phyloP scores from a whole-genome alignment of 495 filamentous ascomycete species.

The Penicillium flavigenum region DNA sequence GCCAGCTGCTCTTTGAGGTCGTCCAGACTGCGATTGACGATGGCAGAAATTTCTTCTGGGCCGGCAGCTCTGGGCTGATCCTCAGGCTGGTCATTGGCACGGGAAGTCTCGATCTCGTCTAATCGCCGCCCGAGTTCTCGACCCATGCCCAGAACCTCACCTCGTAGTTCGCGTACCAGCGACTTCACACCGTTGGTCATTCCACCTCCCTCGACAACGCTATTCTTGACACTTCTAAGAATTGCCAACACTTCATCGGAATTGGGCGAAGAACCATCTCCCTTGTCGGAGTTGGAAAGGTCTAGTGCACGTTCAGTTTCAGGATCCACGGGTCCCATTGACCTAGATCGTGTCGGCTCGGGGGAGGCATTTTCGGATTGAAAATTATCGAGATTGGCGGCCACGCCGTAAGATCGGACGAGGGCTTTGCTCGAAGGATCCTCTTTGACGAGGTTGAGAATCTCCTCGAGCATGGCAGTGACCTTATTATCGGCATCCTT shows the following conservation, averaged over 20 bases:
- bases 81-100: conserved; percentile 34
- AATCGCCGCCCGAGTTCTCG: conserved; percentile 80
- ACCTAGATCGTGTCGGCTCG: conserved; percentile 19
- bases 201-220: conserved; percentile 78
- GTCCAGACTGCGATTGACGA: conserved; percentile 74
- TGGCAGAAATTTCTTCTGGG: conserved; percentile 69
- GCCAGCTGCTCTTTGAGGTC: conserved; percentile 82
- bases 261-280: conserved; percentile 35
- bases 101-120: conserved; percentile 58
- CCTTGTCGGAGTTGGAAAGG: conserved; percentile 21
- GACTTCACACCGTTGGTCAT: conserved; percentile 89
- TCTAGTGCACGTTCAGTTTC: conserved; percentile 29
- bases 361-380: not conserved
- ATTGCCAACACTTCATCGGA: conserved; percentile 66
- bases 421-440: conserved; percentile 61
- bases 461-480: conserved; percentile 77
- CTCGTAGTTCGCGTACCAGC: conserved; percentile 80
- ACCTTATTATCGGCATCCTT: conserved; percentile 47
- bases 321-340: conserved; percentile 28
- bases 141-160: conserved; percentile 92
- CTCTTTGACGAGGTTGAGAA: conserved; percentile 69
- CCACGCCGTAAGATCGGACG: conserved; percentile 39
- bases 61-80: conserved; percentile 51
- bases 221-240: conserved; percentile 80
- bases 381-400: conserved; percentile 1